Evolutionary conservation across 129 eudicot species (phyloP).

Genomic region (carrot (Daucus carota)): DH1_v3.0 NC_030385.2:46020001-46020500

Average conservation of each 20-base stretch:
- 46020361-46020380: slow-evolving; percentile 22
- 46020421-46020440: slow-evolving; percentile 14
- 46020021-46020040: no score
- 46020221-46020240: slow-evolving; percentile 10
- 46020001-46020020: no score
- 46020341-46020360: slow-evolving; percentile 20
- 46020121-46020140: no score
- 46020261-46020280: slow-evolving; percentile 23
- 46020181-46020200: slow-evolving; percentile 2
- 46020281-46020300: slow-evolving; percentile 22
- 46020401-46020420: slow-evolving; percentile 23
- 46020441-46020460: slow-evolving; percentile 6
- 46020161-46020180: no score
- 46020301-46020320: slow-evolving; percentile 4
- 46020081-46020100: no score
- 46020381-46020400: slow-evolving; percentile 5
- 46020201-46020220: slow-evolving; percentile 2
- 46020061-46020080: no score
- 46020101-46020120: no score
- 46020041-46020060: no score
- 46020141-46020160: no score
- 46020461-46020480: slow-evolving; percentile 13
- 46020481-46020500: slow-evolving; percentile 11
- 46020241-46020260: slow-evolving; percentile 16
- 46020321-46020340: background rate